These are phyloP conservation scores for Cardamine resedifolia DNA, from an alignment of 345 rosid species.

Conservation along the genomic window DNA sequence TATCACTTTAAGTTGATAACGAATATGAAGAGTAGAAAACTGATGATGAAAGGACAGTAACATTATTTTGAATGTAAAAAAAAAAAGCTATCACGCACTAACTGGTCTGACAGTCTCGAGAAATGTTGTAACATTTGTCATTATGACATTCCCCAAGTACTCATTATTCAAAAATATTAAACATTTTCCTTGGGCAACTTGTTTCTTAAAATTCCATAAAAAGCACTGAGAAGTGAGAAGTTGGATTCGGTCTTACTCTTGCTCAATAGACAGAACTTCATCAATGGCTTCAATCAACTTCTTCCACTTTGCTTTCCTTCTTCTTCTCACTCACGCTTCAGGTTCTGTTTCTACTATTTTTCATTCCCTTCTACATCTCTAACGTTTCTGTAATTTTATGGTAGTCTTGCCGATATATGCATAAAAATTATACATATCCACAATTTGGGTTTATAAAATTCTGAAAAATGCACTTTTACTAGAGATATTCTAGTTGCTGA, in stretches of 20 bases:
- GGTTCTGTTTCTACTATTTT: conserved; percentile 27
- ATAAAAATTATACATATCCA: neutral
- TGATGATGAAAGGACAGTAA: conserved; percentile 22
- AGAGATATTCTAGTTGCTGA: neutral
- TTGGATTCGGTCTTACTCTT: conserved; percentile 14
- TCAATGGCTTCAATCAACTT: conserved; percentile 30
- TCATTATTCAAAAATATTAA: neutral
- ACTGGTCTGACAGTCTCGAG: conserved; percentile 34
- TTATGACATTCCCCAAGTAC: conserved; percentile 33
- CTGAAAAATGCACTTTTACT: neutral
- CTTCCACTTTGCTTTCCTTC: conserved; percentile 20
- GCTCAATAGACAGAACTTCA: conserved; percentile 25
- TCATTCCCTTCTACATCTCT: neutral
- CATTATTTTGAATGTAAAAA: conserved; percentile 28
- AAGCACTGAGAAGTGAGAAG: neutral
- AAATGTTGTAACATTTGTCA: conserved; percentile 23
- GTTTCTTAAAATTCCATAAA: conserved; percentile 16
- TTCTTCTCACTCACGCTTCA: conserved; percentile 44
- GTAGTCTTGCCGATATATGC: neutral
- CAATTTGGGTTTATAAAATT: neutral
- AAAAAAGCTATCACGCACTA: conserved; percentile 34
- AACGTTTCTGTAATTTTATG: neutral
- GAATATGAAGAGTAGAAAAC: conserved; percentile 8
- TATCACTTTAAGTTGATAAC: neutral
- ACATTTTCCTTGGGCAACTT: neutral